Evolutionary conservation across 768 basidiomycete genomes (phyloP), one percentile per base, ranked within the genome.

Genomic region (Lentinula aciculospora): DNA sequence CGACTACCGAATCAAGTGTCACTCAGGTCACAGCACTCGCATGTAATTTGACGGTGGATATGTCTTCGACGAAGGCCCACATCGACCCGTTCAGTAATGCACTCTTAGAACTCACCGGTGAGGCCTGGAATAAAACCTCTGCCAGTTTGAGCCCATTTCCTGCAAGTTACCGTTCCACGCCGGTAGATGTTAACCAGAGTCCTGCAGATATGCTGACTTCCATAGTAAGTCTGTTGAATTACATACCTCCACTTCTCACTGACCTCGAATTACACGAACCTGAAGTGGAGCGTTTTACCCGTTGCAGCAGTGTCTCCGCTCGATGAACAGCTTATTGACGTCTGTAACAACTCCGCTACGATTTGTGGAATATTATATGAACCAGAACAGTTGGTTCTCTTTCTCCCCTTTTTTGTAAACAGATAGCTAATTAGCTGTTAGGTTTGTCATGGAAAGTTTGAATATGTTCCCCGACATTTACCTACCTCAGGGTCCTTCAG

Each of bases 11-110:
- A 12, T 28, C 17, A 32, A 51, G 2, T 8, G 39, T 17, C 31
- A 23, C 31, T 27, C 21, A 37, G 2, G 25, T 58, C 10, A 4
- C 57, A 13, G 57, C 47, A 21, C 36, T 58, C 27, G 57, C 46
- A 39, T 58, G 57, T n/a, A 58, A 58, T 31, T 36, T 58, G 17
- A 58, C 57, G 4, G 3, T 58, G 19, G 40, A 56, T 9, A 3
- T 13, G 15, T 15, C 23, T 3, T 46, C 44, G 6, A 42, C 3
- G 12, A 36, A 46, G n/a, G 44, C 44, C 40, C 3, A 23, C 13
- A 27, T 55, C 40, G 3, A 40, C 40, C 1, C n/a, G 5, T 1
- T 12, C 6, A 17, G 7, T 31, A 42, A 19, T 21, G 2, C 8
- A 7, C 19, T 53, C 2, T 1, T 23, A 3, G 9, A 53, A 19